Evolutionary conservation across 495 filamentous ascomycete genomes (phyloP).

Genomic region (Tirmania nivea): DNA sequence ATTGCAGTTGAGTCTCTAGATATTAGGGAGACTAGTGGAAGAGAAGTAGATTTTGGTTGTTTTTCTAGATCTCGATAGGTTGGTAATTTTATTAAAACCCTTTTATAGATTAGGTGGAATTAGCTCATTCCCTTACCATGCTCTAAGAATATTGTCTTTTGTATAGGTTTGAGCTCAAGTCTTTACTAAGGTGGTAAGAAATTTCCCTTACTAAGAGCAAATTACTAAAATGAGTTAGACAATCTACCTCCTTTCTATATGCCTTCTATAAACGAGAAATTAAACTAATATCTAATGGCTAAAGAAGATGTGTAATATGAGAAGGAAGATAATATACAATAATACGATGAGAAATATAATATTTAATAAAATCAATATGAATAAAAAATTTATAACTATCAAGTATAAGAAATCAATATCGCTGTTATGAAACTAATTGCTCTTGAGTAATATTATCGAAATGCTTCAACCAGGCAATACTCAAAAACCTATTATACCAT

Average conservation of each 20-base stretch:
- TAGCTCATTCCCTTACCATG: background rate
- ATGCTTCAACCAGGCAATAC: slow-evolving; percentile 11
- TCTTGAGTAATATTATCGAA: slow-evolving; percentile 8
- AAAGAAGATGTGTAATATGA: slow-evolving; percentile 5
- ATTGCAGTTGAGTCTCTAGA: background rate
- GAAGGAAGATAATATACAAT: slow-evolving; percentile 4
- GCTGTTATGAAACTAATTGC: slow-evolving; percentile 1
- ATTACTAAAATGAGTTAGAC: background rate
- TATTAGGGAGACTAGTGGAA: too few species aligned
- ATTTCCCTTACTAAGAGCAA: background rate
- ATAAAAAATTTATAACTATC: slow-evolving; percentile 6
- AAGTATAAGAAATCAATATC: slow-evolving; percentile 2
- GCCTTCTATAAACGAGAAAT: background rate
- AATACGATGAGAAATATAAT: slow-evolving; percentile 4
- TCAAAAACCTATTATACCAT: slow-evolving; percentile 13
- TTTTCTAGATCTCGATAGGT: too few species aligned
- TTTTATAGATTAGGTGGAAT: background rate
- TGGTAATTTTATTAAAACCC: too few species aligned
- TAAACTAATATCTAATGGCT: slow-evolving; percentile 4
- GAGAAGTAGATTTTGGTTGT: too few species aligned
- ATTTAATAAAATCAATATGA: slow-evolving; percentile 7
- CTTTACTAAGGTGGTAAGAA: background rate
- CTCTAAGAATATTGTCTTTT: background rate
- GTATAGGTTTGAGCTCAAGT: background rate
- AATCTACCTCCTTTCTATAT: slow-evolving; percentile 6